Base-by-base conservation (phyloP, 2,329 filamentous ascomycete species). In the Clathrospora elynae region DNA sequence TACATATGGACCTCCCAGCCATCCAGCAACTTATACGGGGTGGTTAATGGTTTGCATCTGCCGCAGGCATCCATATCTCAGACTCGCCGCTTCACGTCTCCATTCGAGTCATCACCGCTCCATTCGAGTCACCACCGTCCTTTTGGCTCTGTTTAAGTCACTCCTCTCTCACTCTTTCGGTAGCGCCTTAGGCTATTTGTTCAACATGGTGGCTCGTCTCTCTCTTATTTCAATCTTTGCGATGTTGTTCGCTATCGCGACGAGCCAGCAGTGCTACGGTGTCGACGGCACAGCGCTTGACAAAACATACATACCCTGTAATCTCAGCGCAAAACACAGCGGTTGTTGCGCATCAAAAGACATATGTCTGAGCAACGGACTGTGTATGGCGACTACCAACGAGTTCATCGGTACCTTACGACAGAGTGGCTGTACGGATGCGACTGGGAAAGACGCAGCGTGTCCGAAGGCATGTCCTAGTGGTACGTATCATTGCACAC, bases 361-460 rank as follows among this genome's bases (percentile, higher is more conserved):
- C 29, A 46, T 69, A 8, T 68, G 66, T 26, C 46, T 69, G 24
- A 59, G 61, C 33, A 69, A 54, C 28, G 66, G 65, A 8, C 35
- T 68, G 13, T 69, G 66, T 36, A 64, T 68, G 65, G 60, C 59
- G 13, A 67, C 66, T 6, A 52, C 40, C 18, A 47, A 48, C 11
- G 46, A 55, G 34, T 59, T 49, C 18, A 53, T 67, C 40, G 66
- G 66, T 11, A 62, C 57, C 23, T 62, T 69, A 38, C 67, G 61
- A 56, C 62, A 67, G 26, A 46, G 39, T 42, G 66, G 63, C n/a
- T 69, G 66, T 56, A 69, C 66, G 23, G 66, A 69, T 49, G 36
- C 59, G 6, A 67, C 58, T 3, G 61, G 64, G 6, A 54, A 56
- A 19, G 59, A 62, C 39, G 43, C 39, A 7, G 59, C 50, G 26